Evolutionary conservation across 2,329 filamentous ascomycete species (phyloP).

Genomic region (Alternaria rosae): DNA sequence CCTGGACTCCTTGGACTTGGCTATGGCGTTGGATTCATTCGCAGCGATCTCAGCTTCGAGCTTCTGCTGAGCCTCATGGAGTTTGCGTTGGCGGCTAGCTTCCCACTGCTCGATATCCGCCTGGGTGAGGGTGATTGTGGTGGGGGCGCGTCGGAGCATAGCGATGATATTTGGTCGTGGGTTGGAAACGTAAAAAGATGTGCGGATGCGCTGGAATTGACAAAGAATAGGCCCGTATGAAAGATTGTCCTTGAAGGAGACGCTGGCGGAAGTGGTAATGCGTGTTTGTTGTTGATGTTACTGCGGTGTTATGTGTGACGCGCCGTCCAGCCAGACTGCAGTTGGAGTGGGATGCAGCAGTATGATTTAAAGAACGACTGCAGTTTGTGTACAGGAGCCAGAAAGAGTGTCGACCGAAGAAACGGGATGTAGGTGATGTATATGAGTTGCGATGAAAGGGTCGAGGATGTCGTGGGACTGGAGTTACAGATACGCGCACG

Average conservation of each 20-base stretch:
- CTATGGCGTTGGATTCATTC: conserved; percentile 25
- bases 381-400: neutral
- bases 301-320: neutral
- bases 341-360: neutral
- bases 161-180: conserved; percentile 11
- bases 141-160: conserved; percentile 74
- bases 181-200: neutral
- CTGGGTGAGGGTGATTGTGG: conserved; percentile 71
- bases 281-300: neutral
- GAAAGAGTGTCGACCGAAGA: neutral
- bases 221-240: no score
- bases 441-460: neutral
- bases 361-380: neutral
- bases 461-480: neutral
- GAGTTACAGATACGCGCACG: neutral
- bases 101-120: conserved; percentile 77
- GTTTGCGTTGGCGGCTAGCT: conserved; percentile 60
- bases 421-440: neutral
- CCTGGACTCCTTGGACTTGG: conserved; percentile 23
- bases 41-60: conserved; percentile 11
- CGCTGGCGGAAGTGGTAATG: neutral
- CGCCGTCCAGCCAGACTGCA: neutral
- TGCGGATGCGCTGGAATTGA: neutral
- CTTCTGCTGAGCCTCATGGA: conserved; percentile 39
- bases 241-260: neutral